Percentiles rank a stretch among this genome's conserved stretches.
These are phyloP conservation scores for Talaromyces thailandensis DNA, from an alignment of 495 filamentous ascomycete species.

Conservation along the genomic window DNA sequence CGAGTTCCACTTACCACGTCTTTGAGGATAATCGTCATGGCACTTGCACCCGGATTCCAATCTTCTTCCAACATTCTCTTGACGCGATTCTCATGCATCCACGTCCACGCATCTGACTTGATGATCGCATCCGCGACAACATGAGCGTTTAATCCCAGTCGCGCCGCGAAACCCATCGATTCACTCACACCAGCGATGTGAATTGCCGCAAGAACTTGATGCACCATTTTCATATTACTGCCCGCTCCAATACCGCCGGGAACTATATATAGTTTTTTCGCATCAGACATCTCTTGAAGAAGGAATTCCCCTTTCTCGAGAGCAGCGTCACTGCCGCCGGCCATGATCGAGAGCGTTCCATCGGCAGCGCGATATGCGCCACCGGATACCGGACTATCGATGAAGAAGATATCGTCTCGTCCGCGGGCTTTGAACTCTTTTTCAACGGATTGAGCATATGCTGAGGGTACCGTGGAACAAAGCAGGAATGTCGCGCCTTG, in stretches of 20 bases:
- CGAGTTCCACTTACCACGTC: slow-evolving; percentile 45
- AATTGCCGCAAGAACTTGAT: slow-evolving; percentile 71
- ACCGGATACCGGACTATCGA: slow-evolving; percentile 71
- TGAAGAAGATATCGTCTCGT: slow-evolving; percentile 55
- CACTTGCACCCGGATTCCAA: slow-evolving; percentile 54
- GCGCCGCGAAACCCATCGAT: slow-evolving; percentile 62
- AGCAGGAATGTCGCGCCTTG: slow-evolving; percentile 55
- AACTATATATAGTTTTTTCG: slow-evolving; percentile 62
- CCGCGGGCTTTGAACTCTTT: slow-evolving; percentile 41
- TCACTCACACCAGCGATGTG: slow-evolving; percentile 68
- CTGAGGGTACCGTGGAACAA: slow-evolving; percentile 66
- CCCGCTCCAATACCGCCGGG: slow-evolving; percentile 65
- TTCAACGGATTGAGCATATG: slow-evolving; percentile 53
- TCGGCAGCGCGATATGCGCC: slow-evolving; percentile 65
- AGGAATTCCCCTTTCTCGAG: slow-evolving; percentile 50
- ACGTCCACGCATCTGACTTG: slow-evolving; percentile 55
- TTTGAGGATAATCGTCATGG: slow-evolving; percentile 70
- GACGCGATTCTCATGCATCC: slow-evolving; percentile 75
- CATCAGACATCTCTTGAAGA: slow-evolving; percentile 51
- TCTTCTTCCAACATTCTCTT: slow-evolving; percentile 61
- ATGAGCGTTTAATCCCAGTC: slow-evolving; percentile 54
- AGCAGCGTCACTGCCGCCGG: slow-evolving; percentile 50
- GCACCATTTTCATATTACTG: slow-evolving; percentile 84
- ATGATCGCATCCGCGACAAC: slow-evolving; percentile 48
- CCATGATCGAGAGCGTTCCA: slow-evolving; percentile 75